phyloP scores from a whole-genome alignment of 352 stramenopile species.

The Aphanomyces stellatus region DNA sequence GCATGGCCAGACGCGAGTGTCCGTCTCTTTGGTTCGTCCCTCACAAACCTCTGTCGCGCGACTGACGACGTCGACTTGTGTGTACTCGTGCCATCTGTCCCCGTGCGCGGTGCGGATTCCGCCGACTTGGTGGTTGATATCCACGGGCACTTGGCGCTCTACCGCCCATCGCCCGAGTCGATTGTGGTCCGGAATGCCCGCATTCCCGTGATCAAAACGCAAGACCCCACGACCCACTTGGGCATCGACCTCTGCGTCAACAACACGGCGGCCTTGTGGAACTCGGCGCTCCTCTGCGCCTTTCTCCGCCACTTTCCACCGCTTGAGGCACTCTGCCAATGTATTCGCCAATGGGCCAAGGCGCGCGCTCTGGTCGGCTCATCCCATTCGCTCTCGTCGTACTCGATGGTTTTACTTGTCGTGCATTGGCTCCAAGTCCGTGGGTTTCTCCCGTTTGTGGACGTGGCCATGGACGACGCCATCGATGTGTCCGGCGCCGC shows the following conservation, averaged over 20 bases:
- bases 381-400: constrained; percentile 39
- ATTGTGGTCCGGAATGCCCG: constrained; percentile 42
- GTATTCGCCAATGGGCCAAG: constrained; percentile 4
- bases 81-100: constrained; percentile 46
- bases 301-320: constrained; percentile 24
- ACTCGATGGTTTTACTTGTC: constrained; percentile 58
- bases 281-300: constrained; percentile 47
- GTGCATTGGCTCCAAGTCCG: constrained; percentile 57
- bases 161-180: constrained; percentile 27
- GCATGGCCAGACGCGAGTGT: constrained; percentile 63
- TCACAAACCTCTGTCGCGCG: constrained; percentile 31
- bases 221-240: constrained; percentile 30
- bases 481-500: constrained; percentile 9
- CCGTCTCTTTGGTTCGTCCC: constrained; percentile 57
- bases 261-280: constrained; percentile 74
- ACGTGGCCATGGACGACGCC: constrained; percentile 12
- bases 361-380: neutral
- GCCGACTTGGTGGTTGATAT: constrained; percentile 43
- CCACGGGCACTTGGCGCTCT: constrained; percentile 59
- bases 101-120: constrained; percentile 40
- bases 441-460: constrained; percentile 35
- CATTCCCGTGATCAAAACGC: constrained; percentile 60
- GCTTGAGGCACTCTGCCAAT: neutral
- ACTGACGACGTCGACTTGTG: constrained; percentile 60
- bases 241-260: constrained; percentile 73